Base-by-base conservation (phyloP, 805 yeast genomes). In the Barnettozyma vustinii region DNA sequence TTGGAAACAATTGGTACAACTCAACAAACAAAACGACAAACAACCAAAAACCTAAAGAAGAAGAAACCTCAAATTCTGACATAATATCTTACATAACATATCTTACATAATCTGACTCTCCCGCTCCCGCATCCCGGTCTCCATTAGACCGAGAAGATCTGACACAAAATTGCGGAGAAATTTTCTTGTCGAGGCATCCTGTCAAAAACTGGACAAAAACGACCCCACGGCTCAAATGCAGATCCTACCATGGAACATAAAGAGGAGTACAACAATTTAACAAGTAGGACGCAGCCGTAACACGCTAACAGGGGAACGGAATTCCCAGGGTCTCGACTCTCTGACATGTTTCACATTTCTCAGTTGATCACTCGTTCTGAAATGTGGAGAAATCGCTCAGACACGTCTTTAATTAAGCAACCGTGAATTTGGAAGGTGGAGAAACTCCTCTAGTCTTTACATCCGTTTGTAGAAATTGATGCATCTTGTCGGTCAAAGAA, bases 111-210 rank as follows among this genome's bases (percentile, higher is more conserved):
- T 23, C n/a, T n/a, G n/a, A n/a, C n/a, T n/a, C n/a, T n/a, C n/a
- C n/a, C n/a, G n/a, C n/a, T n/a, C n/a, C n/a, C n/a, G n/a, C n/a
- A n/a, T n/a, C n/a, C n/a, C n/a, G n/a, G n/a, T 30, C 7, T 36
- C 39, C 21, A 4, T 10, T 36, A 4, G 18, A 15, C 42, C 42
- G 19, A 10, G 30, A 9, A 15, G 7, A 9, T 16, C 42, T 23
- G 42, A 36, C 39, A 36, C 39, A 36, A 36, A 36, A 16, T 16
- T 36, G 39, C 39, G 39, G 39, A 36, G 39, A 36, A 36, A 36
- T 13, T n/a, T n/a, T 13, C 16, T 30, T 13, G 33, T 15, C 33
- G 33, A 30, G 12, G 33, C 33, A 30, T 30, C 16, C 33, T 30
- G 33, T 30, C 33, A 30, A 30, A 30, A 30, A 30, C 21, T 19